phyloP scores from a whole-genome alignment of 495 filamentous ascomycete species.

The Aspergillus biplanus region DNA sequence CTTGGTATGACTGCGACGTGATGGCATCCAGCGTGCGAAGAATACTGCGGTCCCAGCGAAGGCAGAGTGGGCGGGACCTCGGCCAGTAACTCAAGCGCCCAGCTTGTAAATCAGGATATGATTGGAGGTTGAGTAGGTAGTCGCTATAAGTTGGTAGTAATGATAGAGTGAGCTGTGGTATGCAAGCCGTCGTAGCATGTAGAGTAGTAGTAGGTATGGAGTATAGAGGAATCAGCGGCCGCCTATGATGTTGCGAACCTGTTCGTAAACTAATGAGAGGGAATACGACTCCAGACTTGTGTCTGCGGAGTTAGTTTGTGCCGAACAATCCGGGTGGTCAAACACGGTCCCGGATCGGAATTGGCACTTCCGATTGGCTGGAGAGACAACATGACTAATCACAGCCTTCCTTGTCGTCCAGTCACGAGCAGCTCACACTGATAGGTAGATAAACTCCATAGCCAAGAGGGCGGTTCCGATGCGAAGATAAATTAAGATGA shows the following conservation, averaged over 20 bases:
- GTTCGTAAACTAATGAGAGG: slow-evolving; percentile 5
- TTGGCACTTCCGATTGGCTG: no score
- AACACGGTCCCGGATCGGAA: no score
- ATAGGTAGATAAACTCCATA: no score
- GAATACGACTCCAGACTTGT: background rate
- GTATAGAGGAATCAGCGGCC: background rate
- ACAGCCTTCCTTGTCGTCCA: no score
- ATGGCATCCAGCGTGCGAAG: slow-evolving; percentile 25
- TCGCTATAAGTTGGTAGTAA: background rate
- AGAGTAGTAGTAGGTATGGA: background rate
- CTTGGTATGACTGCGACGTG: slow-evolving; percentile 35
- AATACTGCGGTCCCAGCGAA: background rate
- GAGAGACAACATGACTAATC: no score
- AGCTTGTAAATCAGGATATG: background rate
- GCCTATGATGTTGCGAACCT: background rate
- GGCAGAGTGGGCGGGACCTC: background rate
- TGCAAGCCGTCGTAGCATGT: background rate
- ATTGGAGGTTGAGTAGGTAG: background rate
- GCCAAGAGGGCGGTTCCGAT: no score
- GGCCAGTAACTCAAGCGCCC: background rate
- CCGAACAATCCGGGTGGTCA: background rate
- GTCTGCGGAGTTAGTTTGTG: background rate
- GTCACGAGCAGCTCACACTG: no score
- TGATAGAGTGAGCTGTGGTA: background rate
- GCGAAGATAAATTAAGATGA: no score